Base-by-base conservation (phyloP, 2,329 filamentous ascomycete genomes). In the Phialophora tarda region DNA sequence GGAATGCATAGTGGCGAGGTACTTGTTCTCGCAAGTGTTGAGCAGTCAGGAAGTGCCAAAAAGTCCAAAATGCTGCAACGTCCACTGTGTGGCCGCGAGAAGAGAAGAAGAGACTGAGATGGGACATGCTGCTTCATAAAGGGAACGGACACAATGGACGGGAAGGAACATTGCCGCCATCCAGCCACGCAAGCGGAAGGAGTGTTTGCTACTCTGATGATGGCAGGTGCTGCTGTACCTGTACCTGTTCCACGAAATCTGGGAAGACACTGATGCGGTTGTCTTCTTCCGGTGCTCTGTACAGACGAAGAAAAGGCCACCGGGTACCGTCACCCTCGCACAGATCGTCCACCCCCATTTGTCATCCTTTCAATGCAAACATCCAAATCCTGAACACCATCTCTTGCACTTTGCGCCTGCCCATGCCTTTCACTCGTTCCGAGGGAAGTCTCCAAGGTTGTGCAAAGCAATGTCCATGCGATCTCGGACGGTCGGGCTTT, bases 381-480 rank as follows among this genome's bases (percentile, higher is more conserved):
- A 30, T 14, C 24, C 24, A 55, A 55, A n/a, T 30, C 28, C 28
- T 8, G 24, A 34, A 55, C 53, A 55, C 53, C 53, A 55, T 23
- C 28, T 55, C 53, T 23, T 55, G 53, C 24, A 32, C 3, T 55
- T n/a, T 55, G 59, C 23, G n/a, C 48, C 59, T 10, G 28, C 17
- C 4, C 28, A n/a, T 51, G 14, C 30, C 3, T 0, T 34, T 58
- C 53, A 62, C 12, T 63, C 55, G 51, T 59, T 48, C 26, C 48
- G 77, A 69, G 72, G 73, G 71, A 82, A 82, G 72, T 83, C 82
- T 55, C 76, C 81, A 67, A 82, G 77, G 75, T 88, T 88, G 75
- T 88, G 86, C 71, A 89, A 78, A 72, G 84, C 85, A 70, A 88
- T 86, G 73, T 89, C 87, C 81, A 88, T 83, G 38, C 80, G 78